phyloP scores from a whole-genome alignment of 2,329 filamentous ascomycete species.

The Fusarium scirpi region DNA sequence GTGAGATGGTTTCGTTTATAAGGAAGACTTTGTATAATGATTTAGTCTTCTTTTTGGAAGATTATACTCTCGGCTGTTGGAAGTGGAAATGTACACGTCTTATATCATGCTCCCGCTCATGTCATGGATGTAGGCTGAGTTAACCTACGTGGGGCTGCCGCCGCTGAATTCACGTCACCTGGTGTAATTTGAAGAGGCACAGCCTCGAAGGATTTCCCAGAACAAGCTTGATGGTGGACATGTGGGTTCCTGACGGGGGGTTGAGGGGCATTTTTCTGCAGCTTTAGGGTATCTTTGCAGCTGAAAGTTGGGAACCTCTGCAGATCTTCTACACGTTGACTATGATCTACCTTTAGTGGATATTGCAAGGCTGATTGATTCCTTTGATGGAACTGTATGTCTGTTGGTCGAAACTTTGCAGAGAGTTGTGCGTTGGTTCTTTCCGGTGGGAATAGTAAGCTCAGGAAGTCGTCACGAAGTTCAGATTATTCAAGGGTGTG shows the following conservation, averaged over 20 bases:
- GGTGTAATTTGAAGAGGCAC: background rate
- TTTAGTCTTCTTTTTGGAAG: too few relatives aligned
- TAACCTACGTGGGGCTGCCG: too few relatives aligned
- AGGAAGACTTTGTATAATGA: background rate
- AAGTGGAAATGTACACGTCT: background rate
- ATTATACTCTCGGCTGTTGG: background rate
- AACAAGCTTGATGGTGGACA: background rate
- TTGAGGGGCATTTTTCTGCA: background rate
- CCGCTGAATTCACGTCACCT: background rate
- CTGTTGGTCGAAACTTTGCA: background rate
- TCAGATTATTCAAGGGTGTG: accelerated
- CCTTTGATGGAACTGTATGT: background rate
- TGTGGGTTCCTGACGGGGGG: background rate
- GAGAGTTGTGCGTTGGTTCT: background rate
- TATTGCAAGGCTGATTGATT: background rate
- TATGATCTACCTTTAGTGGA: background rate
- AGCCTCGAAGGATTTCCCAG: constrained; percentile 10
- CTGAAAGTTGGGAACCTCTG: background rate
- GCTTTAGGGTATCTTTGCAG: constrained; percentile 1
- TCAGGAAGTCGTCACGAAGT: background rate
- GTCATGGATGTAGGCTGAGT: background rate
- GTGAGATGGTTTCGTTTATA: background rate
- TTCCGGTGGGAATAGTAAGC: background rate
- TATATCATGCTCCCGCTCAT: background rate
- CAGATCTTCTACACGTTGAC: background rate